A percentile compares a stretch with the other conserved stretches of the same genome.
These are phyloP conservation scores for Candida orba DNA, from an alignment of 805 yeast genomes.

Conservation along the genomic window DNA sequence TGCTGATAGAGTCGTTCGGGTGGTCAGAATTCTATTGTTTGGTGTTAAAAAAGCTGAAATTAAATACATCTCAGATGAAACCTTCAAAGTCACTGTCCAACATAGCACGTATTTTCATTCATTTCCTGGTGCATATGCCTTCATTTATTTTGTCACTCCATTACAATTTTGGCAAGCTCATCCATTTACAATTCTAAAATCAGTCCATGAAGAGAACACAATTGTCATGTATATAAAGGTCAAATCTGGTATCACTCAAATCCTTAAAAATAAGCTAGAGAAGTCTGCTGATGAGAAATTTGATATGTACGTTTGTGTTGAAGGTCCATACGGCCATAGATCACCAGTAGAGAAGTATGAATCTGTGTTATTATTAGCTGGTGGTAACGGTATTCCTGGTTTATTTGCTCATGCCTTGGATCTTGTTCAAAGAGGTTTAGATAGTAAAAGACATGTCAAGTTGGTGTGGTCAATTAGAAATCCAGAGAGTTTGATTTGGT, in stretches of 20 bases:
- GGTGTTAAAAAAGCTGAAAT: slow-evolving; percentile 13
- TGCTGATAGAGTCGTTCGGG: slow-evolving; percentile 38
- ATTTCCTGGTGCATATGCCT: slow-evolving; percentile 46
- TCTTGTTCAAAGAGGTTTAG: background rate
- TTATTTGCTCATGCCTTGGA: background rate
- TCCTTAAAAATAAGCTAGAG: slow-evolving; percentile 18
- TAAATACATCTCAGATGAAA: slow-evolving; percentile 20
- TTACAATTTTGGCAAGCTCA: slow-evolving; percentile 57
- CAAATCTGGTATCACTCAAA: slow-evolving; percentile 46
- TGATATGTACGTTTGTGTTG: background rate
- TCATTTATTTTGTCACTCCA: slow-evolving; percentile 44
- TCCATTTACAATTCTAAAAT: slow-evolving; percentile 52
- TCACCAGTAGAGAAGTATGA: background rate
- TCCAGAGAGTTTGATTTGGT: background rate
- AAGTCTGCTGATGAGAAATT: background rate
- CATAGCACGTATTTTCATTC: background rate
- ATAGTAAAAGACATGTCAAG: background rate
- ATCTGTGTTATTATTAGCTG: background rate
- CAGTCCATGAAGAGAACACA: slow-evolving; percentile 28
- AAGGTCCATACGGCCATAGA: background rate
- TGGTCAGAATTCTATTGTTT: slow-evolving; percentile 26
- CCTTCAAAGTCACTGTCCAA: background rate
- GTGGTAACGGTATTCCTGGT: background rate
- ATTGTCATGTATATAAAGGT: slow-evolving; percentile 35
- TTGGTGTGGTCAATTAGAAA: background rate